Conservation (phyloP, 2,329 filamentous ascomycete genomes). For the Diplodia mutila region DNA sequence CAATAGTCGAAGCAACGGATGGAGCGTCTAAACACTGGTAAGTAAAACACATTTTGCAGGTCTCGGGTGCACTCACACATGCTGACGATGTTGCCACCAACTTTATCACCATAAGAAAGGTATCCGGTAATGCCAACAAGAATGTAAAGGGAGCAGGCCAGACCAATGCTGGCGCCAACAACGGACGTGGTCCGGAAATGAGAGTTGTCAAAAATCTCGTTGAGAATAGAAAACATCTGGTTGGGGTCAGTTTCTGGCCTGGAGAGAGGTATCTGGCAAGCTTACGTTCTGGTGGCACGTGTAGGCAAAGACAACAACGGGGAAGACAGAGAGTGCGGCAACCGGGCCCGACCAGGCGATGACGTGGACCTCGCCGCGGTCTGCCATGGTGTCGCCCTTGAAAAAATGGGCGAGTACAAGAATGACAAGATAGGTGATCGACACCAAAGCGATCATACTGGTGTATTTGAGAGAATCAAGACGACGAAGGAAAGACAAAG, state of each 20-base stretch:
- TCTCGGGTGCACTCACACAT: constrained; percentile 58
- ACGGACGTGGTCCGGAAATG: constrained; percentile 78
- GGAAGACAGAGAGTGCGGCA: constrained; percentile 80
- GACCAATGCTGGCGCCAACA: constrained; percentile 81
- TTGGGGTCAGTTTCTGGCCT: constrained; percentile 24
- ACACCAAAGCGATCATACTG: constrained; percentile 84
- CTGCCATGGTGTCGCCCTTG: constrained; percentile 72
- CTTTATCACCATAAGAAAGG: constrained; percentile 87
- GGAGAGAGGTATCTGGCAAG: constrained; percentile 7
- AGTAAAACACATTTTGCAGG: constrained; percentile 51
- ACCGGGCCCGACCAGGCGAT: constrained; percentile 80
- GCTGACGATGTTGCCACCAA: constrained; percentile 89
- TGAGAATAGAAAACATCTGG: constrained; percentile 98
- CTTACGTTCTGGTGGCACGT: constrained; percentile 96
- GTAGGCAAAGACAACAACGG: constrained; percentile 98
- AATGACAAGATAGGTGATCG: constrained; percentile 91
- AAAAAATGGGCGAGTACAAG: constrained; percentile 92
- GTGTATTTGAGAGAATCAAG: constrained; percentile 98
- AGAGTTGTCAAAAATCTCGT: constrained; percentile 87
- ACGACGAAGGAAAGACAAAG: constrained; percentile 85
- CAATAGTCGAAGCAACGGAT: constrained; percentile 84
- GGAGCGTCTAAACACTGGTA: constrained; percentile 55
- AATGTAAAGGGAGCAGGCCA: constrained; percentile 83
- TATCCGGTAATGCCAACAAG: constrained; percentile 95
- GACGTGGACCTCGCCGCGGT: constrained; percentile 74